phyloP scores from a whole-genome alignment of 2,329 filamentous ascomycete genomes.

The Chrysosphaeria jannelii region DNA sequence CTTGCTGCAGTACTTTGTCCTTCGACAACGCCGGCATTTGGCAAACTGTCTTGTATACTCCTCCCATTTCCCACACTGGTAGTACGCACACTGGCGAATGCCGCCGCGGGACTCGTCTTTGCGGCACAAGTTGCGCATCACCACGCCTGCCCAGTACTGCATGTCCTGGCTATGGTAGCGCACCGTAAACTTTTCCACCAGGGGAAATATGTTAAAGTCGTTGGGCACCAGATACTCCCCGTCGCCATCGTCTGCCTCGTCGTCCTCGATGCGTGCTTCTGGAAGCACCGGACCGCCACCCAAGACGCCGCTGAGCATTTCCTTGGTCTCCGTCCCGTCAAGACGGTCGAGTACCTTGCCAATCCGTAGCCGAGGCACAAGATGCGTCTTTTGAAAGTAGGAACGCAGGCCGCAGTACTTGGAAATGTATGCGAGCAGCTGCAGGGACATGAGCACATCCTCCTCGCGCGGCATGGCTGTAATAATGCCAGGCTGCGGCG shows the following conservation, averaged over 20 bases:
- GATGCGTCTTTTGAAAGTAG: constrained; percentile 84
- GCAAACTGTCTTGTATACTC: constrained; percentile 90
- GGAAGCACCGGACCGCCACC: background rate
- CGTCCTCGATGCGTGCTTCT: constrained; percentile 4
- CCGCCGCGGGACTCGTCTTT: constrained; percentile 89
- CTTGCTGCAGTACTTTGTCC: constrained; percentile 98
- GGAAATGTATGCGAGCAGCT: constrained; percentile 86
- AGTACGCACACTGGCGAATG: constrained; percentile 91
- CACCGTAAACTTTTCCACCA: constrained; percentile 95
- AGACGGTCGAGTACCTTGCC: constrained; percentile 56
- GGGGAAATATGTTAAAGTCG: constrained; percentile 91
- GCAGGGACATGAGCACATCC: constrained; percentile 91
- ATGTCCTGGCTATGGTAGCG: constrained; percentile 87
- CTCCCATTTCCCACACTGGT: constrained; percentile 96
- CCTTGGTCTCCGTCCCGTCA: constrained; percentile 19
- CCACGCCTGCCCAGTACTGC: constrained; percentile 98
- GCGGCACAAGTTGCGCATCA: constrained; percentile 94
- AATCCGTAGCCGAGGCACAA: constrained; percentile 77
- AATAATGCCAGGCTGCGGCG: constrained; percentile 42
- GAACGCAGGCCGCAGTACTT: constrained; percentile 92
- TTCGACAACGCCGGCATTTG: constrained; percentile 81
- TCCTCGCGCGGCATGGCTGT: constrained; percentile 89
- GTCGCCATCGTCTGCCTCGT: constrained; percentile 32
- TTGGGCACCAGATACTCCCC: constrained; percentile 79
- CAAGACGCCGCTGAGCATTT: too few relatives aligned